Conservation (phyloP, 495 filamentous ascomycete genomes). For the Cercophora scortea region DNA sequence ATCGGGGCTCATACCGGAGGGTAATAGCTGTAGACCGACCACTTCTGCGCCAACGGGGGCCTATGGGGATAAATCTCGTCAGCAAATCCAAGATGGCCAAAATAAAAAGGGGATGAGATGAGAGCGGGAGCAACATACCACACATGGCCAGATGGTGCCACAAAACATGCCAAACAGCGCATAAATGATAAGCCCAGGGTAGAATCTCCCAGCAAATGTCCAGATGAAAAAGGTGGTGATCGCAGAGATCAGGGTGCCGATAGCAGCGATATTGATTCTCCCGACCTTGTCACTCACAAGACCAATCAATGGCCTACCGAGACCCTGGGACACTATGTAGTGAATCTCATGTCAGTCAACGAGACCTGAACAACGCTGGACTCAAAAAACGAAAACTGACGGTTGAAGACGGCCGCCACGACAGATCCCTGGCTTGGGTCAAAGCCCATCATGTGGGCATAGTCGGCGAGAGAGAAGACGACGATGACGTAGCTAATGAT, state of each 20-base stretch:
- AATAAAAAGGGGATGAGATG: not conserved
- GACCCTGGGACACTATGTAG: constrained; percentile 33
- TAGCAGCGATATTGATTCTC: constrained; percentile 56
- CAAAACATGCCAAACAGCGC: constrained; percentile 62
- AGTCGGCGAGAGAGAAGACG: constrained; percentile 65
- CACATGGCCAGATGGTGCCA: constrained; percentile 66
- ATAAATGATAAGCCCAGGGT: constrained; percentile 62
- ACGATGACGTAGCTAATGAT: constrained; percentile 68
- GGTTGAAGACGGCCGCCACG: constrained; percentile 63
- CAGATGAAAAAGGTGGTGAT: constrained; percentile 59
- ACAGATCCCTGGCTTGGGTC: constrained; percentile 58
- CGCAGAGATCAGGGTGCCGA: constrained; percentile 53
- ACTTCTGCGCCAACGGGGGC: constrained; percentile 72
- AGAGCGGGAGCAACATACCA: not conserved
- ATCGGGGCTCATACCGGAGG: constrained; percentile 38
- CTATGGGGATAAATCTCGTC: constrained; percentile 24
- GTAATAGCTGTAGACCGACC: constrained; percentile 63
- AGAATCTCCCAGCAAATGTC: constrained; percentile 55
- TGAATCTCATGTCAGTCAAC: not conserved
- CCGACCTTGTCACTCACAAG: constrained; percentile 58
- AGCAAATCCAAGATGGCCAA: not conserved
- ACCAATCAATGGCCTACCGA: constrained; percentile 57
- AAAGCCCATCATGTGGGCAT: constrained; percentile 56
- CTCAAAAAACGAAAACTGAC: constrained; percentile 33
- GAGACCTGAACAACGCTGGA: not conserved